Percentiles rank a stretch among this genome's conserved stretches.
Evolutionary conservation across 768 basidiomycete genomes (phyloP).

Genomic region (Podaxis pistillaris): DNA sequence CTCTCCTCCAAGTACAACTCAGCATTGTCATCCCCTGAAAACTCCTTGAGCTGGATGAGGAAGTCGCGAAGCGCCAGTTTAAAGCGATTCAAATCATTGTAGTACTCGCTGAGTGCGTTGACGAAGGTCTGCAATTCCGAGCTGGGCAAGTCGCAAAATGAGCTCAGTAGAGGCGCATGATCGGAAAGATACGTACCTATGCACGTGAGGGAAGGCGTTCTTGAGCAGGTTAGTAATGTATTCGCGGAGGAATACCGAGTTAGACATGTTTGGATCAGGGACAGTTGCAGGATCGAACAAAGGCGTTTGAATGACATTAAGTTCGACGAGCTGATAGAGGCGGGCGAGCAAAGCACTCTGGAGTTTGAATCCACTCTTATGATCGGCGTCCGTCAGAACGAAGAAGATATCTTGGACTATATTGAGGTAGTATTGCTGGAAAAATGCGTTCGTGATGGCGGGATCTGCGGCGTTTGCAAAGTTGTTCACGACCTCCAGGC

Average conservation of each 20-base stretch:
- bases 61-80: conserved; percentile 95
- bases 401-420: conserved; percentile 96
- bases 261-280: conserved; percentile 69
- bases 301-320: conserved; percentile 71
- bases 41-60: conserved; percentile 97
- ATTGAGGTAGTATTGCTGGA: conserved; percentile 93
- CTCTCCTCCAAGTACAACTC: conserved; percentile 95
- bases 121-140: conserved; percentile 74
- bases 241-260: conserved; percentile 76
- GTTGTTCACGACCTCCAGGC: conserved; percentile 93
- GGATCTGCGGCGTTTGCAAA: conserved; percentile 77
- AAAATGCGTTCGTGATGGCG: conserved; percentile 85
- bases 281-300: conserved; percentile 79
- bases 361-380: conserved; percentile 98
- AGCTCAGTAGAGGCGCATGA: conserved; percentile 15
- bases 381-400: conserved; percentile 95
- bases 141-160: conserved; percentile 33
- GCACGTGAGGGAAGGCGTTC: conserved; percentile 90
- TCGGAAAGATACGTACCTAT: conserved; percentile 53
- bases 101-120: conserved; percentile 62
- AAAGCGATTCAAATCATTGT: conserved; percentile 85
- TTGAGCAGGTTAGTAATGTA: conserved; percentile 86
- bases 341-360: conserved; percentile 91
- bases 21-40: conserved; percentile 84
- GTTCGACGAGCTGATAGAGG: conserved; percentile 90